These are phyloP conservation scores for Arabidopsis lyrata DNA, from an alignment of 441 rosid genomes.

Conservation along the genomic window DNA sequence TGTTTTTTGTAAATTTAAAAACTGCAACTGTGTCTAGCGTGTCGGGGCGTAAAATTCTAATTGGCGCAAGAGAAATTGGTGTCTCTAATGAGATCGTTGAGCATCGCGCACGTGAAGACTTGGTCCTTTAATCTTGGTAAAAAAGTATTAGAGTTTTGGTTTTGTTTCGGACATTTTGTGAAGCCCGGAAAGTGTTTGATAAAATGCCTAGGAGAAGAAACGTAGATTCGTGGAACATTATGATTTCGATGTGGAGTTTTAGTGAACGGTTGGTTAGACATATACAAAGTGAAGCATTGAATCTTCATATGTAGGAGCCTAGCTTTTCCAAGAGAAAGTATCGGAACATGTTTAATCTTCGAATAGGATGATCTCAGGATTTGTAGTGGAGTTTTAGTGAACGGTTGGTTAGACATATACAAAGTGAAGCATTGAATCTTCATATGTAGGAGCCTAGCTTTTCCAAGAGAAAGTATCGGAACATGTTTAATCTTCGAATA, in stretches of 20 bases:
- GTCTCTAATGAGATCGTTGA: background rate
- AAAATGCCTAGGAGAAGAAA: constrained; percentile 63
- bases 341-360: background rate
- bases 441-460: constrained; percentile 24
- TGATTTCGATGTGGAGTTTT: constrained; percentile 29
- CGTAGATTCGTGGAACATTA: constrained; percentile 59
- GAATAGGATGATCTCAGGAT: background rate
- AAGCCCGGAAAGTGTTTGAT: constrained; percentile 56
- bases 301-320: constrained; percentile 40
- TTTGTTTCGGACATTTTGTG: constrained; percentile 22
- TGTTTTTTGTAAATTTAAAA: background rate
- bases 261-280: background rate
- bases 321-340: background rate
- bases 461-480: background rate
- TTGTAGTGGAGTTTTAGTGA: background rate
- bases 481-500: background rate
- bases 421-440: constrained; percentile 48
- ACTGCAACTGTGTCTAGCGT: background rate
- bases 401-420: background rate
- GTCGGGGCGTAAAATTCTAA: background rate
- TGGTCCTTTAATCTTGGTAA: background rate
- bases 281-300: constrained; percentile 41
- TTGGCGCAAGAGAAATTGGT: background rate
- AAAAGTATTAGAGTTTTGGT: background rate
- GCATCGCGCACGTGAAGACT: background rate